Base-by-base conservation (phyloP, 164 flowering plant genomes). In the Vitis riparia region DNA sequence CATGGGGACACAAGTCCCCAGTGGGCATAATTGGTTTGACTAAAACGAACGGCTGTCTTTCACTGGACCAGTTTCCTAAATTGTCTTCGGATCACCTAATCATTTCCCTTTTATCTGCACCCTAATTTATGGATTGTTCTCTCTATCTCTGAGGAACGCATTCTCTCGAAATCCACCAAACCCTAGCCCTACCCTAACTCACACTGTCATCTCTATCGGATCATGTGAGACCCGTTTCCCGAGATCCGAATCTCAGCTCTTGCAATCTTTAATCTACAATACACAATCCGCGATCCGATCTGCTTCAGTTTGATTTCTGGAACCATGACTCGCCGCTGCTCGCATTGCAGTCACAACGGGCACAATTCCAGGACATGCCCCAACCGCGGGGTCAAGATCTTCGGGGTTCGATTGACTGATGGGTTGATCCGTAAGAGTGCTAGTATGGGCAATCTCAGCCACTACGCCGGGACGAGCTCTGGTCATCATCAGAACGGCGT, bases 351-450 rank as follows among this genome's bases (percentile, higher is more conserved):
- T 73, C 81, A 89, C 80, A 89, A 91, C 75, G 98, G 98, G 23
- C 98, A 93, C 75, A 93, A 93, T 76, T 91, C 94, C 4, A 75
- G 97, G 68, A 93, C 98, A 0, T 93, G 98, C 71, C 96, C 98
- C n/a, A 91, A 91, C 77, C 84, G 92, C 30, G 98, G 92, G 14
- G 93, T 93, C 19, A 93, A 89, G 89, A 60, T 93, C 11, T 93
- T 93, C 63, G 98, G 98, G 9, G 98, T 93, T 50, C 83, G 93
- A 51, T 78, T 92, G 64, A 91, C 93, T 27, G 98, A 89, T 65
- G 96, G 96, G 51, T 88, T 84, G 71, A 91, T 92, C 76, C 87
- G 94, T 69, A 92, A 92, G 82, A 92, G 98, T 68, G 98, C 93
- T 9, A 92, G 98, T 73, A 92, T 92, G 96, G 94, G 98, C 3